These are phyloP conservation scores for Talaromyces islandicus DNA, from an alignment of 2,329 filamentous ascomycete species.

Conservation along the genomic window DNA sequence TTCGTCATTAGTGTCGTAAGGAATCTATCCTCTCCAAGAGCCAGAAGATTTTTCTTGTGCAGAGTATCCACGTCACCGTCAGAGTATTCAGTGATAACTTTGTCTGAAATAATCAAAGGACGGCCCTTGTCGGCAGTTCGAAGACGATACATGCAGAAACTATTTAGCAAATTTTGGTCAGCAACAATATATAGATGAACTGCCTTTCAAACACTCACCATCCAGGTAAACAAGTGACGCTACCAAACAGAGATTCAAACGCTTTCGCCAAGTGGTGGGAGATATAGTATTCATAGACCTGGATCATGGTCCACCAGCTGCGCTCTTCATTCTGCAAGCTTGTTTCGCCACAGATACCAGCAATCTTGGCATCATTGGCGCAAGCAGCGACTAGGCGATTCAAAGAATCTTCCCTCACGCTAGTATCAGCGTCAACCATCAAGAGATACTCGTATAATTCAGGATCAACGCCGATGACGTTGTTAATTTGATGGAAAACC, in stretches of 20 bases:
- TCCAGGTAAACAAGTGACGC: slow-evolving; percentile 96
- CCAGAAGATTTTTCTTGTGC: slow-evolving; percentile 88
- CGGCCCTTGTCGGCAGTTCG: slow-evolving; percentile 90
- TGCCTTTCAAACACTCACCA: slow-evolving; percentile 62
- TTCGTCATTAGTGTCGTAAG: slow-evolving; percentile 97
- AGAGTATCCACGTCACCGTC: slow-evolving; percentile 88
- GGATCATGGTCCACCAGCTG: slow-evolving; percentile 99
- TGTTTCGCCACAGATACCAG: slow-evolving; percentile 95
- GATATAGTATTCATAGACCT: slow-evolving; percentile 99
- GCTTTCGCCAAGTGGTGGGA: slow-evolving; percentile 95
- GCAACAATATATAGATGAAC: slow-evolving; percentile 14
- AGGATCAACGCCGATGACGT: slow-evolving; percentile 95
- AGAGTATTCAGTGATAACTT: slow-evolving; percentile 79
- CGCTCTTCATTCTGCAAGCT: slow-evolving; percentile 91
- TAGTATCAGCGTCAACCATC: slow-evolving; percentile 97
- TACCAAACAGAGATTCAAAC: slow-evolving; percentile 95
- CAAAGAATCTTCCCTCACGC: slow-evolving; percentile 82
- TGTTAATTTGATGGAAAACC: slow-evolving; percentile 99
- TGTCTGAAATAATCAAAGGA: slow-evolving; percentile 87
- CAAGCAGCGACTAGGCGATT: slow-evolving; percentile 90
- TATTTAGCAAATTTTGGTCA: slow-evolving; percentile 42
- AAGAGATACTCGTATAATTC: slow-evolving; percentile 95
- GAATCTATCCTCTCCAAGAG: slow-evolving; percentile 94
- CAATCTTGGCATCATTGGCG: slow-evolving; percentile 90
- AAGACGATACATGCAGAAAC: slow-evolving; percentile 98